phyloP scores from a whole-genome alignment of 2,329 filamentous ascomycete species.

The Emmonsiellopsis sp. region DNA sequence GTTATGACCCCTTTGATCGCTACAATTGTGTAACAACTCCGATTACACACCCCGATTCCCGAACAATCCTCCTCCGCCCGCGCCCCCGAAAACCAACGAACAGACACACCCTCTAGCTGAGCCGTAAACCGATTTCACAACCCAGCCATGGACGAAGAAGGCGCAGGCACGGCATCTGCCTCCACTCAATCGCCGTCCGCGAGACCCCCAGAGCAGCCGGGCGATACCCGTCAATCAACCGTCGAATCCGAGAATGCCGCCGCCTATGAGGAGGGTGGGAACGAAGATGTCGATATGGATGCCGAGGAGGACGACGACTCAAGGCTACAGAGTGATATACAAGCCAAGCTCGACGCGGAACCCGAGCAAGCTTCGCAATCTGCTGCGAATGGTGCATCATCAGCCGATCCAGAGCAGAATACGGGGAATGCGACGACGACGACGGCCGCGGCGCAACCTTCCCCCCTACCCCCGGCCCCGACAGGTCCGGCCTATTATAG shows the following conservation, averaged over 20 bases:
- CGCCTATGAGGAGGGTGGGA: neutral
- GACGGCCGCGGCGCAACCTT: neutral
- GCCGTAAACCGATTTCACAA: neutral
- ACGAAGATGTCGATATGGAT: constrained; percentile 1
- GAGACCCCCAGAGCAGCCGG: neutral
- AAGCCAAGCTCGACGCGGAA: constrained; percentile 12
- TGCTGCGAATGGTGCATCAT: neutral
- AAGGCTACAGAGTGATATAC: constrained; percentile 12
- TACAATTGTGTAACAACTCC: too few relatives aligned
- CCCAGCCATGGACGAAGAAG: neutral
- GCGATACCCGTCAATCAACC: neutral
- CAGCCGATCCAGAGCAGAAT: neutral
- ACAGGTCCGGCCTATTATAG: constrained; percentile 15
- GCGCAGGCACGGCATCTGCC: neutral
- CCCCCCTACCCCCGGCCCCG: neutral
- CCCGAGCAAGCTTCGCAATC: neutral
- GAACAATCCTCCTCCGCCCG: too few relatives aligned
- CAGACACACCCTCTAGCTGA: too few relatives aligned
- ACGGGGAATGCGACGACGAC: neutral
- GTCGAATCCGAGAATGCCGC: neutral
- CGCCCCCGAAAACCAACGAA: too few relatives aligned
- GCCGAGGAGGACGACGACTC: constrained; percentile 10
- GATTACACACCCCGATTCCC: too few relatives aligned
- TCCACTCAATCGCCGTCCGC: neutral
- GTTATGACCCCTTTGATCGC: too few relatives aligned